These are phyloP conservation scores for Curvularia lunata DNA, from an alignment of 2,329 filamentous ascomycete genomes.

Conservation along the genomic window DNA sequence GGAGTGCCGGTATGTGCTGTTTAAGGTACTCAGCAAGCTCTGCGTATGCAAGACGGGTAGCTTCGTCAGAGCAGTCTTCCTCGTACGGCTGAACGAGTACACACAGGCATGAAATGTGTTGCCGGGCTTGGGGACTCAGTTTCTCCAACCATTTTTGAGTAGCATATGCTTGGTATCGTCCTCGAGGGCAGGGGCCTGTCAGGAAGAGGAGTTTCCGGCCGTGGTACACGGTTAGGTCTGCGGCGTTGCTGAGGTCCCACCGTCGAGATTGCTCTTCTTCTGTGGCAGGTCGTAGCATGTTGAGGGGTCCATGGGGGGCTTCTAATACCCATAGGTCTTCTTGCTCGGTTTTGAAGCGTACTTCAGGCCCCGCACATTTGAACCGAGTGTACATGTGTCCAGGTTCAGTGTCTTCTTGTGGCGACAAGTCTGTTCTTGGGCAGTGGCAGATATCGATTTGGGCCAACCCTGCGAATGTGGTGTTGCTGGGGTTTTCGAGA, in stretches of 20 bases:
- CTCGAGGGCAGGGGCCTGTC: conserved; percentile 40
- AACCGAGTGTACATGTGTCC: conserved; percentile 44
- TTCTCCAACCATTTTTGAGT: conserved; percentile 33
- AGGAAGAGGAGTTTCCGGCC: conserved; percentile 36
- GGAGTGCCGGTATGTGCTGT: conserved; percentile 21
- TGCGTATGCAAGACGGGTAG: conserved; percentile 24
- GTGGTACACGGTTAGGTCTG: conserved; percentile 35
- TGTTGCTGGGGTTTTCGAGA: conserved; percentile 40
- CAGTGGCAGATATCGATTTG: conserved; percentile 41
- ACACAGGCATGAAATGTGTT: conserved; percentile 28
- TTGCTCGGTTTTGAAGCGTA: conserved; percentile 24
- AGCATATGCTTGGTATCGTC: conserved; percentile 45
- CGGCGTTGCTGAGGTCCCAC: conserved; percentile 31
- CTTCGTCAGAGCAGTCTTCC: conserved; percentile 32
- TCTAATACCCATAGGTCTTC: conserved; percentile 38
- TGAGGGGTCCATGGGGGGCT: conserved; percentile 32
- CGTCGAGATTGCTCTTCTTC: conserved; percentile 23
- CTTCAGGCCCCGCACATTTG: conserved; percentile 32
- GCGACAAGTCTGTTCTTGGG: conserved; percentile 17
- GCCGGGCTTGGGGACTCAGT: conserved; percentile 22
- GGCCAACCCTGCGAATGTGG: conserved; percentile 35
- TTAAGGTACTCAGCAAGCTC: conserved; percentile 28
- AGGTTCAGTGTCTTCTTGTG: conserved; percentile 13
- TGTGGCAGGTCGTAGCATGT: conserved; percentile 39
- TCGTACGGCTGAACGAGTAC: conserved; percentile 38